Percentiles rank a stretch among this genome's conserved stretches.
These are phyloP conservation scores for Macrotyloma uniflorum DNA, from an alignment of 306 rosid species.

Conservation along the genomic window DNA sequence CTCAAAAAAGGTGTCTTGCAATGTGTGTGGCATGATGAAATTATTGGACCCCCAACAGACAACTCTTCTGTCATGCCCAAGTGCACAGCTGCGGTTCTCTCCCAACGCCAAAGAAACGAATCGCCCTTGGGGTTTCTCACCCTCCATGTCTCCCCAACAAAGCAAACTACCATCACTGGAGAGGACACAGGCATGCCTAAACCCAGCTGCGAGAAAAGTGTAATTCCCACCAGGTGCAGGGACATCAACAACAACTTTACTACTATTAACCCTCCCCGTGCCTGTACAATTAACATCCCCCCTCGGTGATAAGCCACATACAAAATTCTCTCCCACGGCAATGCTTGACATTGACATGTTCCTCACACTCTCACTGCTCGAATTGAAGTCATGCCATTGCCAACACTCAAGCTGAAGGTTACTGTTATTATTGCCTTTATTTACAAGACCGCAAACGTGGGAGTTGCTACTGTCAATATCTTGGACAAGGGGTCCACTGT, in stretches of 20 bases:
- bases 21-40: conserved; percentile 57
- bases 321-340: conserved; percentile 69
- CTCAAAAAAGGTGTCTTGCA: conserved; percentile 41
- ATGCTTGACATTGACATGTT: conserved; percentile 63
- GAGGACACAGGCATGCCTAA: conserved; percentile 71
- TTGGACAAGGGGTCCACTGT: conserved; percentile 46
- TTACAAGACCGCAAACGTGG: conserved; percentile 67
- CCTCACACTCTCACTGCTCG: neutral
- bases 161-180: conserved; percentile 35
- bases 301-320: conserved; percentile 54
- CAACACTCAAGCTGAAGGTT: conserved; percentile 59
- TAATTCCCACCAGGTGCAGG: conserved; percentile 42
- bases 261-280: conserved; percentile 1
- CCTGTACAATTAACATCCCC: conserved; percentile 53
- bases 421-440: neutral
- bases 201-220: conserved; percentile 55
- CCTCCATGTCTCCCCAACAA: conserved; percentile 72
- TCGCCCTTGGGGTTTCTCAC: conserved; percentile 43
- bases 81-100: conserved; percentile 68
- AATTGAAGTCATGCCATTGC: conserved; percentile 56
- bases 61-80: conserved; percentile 43
- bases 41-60: conserved; percentile 76
- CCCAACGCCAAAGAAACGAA: conserved; percentile 79
- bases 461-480: conserved; percentile 60
- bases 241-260: conserved; percentile 10